Percentiles rank a stretch among this genome's conserved stretches.
phyloP scores from a whole-genome alignment of 78 protist genomes.

The Chrysochromulina parva region DNA sequence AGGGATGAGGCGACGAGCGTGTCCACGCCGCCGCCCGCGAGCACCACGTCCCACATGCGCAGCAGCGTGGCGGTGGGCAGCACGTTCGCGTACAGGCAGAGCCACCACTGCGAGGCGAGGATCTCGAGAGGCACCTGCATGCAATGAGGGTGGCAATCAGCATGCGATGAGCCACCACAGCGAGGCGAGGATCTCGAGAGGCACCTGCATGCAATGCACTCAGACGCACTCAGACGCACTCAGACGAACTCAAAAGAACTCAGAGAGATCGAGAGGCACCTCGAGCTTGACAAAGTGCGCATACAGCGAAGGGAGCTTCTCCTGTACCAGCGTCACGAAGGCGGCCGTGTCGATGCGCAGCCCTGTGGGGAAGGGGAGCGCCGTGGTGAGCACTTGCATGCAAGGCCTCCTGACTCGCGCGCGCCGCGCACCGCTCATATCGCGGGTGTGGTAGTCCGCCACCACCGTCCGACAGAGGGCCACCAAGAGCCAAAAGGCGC shows the following conservation, averaged over 20 bases:
- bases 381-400: too few relatives aligned
- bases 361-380: constrained; percentile 23
- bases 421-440: constrained; percentile 16
- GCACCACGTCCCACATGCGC: neutral
- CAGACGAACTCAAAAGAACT: too few relatives aligned
- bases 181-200: too few relatives aligned
- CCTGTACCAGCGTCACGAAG: neutral
- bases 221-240: too few relatives aligned
- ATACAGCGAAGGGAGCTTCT: neutral
- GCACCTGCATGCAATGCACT: neutral
- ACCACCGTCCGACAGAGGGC: constrained; percentile 65
- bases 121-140: neutral
- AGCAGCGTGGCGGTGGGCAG: neutral
- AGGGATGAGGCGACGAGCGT: too few relatives aligned
- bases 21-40: too few relatives aligned
- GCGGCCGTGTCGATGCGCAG: neutral
- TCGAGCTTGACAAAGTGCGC: neutral
- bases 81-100: neutral
- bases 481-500: constrained; percentile 76
- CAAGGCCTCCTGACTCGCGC: too few relatives aligned
- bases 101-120: neutral
- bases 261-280: neutral
- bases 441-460: constrained; percentile 66
- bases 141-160: too few relatives aligned
- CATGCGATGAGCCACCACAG: too few relatives aligned